phyloP scores from a whole-genome alignment of 176 grass and related monocot species.

The Carex kokanica region DNA sequence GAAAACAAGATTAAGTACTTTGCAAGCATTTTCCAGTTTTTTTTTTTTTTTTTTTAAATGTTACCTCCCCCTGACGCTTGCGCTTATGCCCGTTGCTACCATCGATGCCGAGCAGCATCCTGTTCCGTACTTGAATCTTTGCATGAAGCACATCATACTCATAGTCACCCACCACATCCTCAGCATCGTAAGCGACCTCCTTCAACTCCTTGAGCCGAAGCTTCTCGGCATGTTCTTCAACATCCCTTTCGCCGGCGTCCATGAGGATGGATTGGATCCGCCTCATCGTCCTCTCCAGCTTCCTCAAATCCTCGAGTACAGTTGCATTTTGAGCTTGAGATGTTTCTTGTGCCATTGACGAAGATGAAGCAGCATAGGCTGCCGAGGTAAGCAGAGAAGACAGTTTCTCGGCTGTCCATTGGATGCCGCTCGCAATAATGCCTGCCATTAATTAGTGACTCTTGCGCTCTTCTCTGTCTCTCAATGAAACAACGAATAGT shows the following conservation, averaged over 20 bases:
- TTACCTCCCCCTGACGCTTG: conserved; percentile 9
- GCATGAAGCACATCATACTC: conserved; percentile 18
- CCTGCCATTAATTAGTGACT: neutral
- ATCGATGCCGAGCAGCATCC: neutral
- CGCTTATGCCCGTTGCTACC: conserved; percentile 7
- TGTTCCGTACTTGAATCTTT: neutral
- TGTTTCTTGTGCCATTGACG: too few species aligned
- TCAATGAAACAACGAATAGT: neutral
- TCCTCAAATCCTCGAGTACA: neutral
- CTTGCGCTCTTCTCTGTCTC: neutral
- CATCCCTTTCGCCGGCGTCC: neutral
- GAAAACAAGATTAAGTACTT: neutral
- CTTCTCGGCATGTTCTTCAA: neutral
- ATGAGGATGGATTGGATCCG: conserved; percentile 9
- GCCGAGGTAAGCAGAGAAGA: neutral
- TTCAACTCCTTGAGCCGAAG: conserved; percentile 15
- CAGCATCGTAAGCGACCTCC: conserved; percentile 26
- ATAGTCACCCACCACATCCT: conserved; percentile 11
- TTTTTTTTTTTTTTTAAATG: neutral
- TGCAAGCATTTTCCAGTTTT: neutral
- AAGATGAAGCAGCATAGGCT: neutral
- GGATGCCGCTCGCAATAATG: neutral
- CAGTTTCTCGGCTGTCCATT: conserved; percentile 11
- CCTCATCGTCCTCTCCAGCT: conserved; percentile 25
- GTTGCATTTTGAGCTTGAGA: neutral